Base-by-base conservation (phyloP, 805 yeast genomes). In the Candida alai region DNA sequence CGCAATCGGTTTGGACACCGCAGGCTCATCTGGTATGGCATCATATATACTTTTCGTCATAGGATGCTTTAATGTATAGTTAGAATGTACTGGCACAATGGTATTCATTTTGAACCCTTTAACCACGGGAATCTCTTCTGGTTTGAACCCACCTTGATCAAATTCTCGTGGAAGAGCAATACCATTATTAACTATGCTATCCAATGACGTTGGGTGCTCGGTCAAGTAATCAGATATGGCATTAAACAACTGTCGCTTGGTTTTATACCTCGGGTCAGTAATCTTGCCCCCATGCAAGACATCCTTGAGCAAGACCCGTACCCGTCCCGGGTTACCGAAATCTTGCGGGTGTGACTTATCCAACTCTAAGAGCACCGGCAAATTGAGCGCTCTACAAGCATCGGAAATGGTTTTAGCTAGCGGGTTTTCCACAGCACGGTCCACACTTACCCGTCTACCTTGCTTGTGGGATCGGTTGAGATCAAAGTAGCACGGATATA, bases 261-360 rank as follows among this genome's bases (percentile, higher is more conserved):
- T 60, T 13, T 51, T 43, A 37, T 52, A 57, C 18, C 51, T 41
- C n/a, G 46, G 35, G 39, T 64, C 61, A 2, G 43, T 41, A 8
- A 69, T 54, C 18, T 57, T 47, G 2, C 76, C 78, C 8, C 70
- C 59, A 30, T 73, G 71, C 24, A 21, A 28, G 9, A 49, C 49
- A 32, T 56, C 59, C 49, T 78, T 81, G 25, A 86, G 45, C 28
- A 78, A 65, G 15, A 88, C 82, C 45, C 95, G 76, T 22, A 93
- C 89, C 50, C 97, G 73, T n/a, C 98, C 98, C 4, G 97, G 94
- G 53, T 90, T 90, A 45, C 97, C 95, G 73, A 82, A 93, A 60
- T 90, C 97, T 58, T 89, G 95, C 9, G 97, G 97, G 60, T 90
- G 98, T 1, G 83, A 60, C 62, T 88, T 93, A 40, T 83, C 86